Conservation (phyloP, 1,284 basidiomycete genomes). For the Trametes pubescens region DNA sequence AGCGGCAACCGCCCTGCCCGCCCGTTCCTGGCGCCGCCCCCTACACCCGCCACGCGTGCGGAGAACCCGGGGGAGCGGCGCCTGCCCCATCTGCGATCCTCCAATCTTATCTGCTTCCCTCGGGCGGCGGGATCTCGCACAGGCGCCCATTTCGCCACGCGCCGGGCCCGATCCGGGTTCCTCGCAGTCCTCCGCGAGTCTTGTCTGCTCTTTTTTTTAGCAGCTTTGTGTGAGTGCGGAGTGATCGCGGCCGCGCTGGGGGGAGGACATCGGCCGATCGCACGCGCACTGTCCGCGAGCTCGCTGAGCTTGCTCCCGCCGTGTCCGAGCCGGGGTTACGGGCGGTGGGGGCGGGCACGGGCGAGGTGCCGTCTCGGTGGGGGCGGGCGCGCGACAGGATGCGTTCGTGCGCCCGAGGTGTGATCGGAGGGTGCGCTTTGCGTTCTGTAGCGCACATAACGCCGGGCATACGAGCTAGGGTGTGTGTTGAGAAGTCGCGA, state of each 20-base stretch:
- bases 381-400: neutral
- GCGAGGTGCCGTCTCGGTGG: constrained; percentile 15
- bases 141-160: constrained; percentile 12
- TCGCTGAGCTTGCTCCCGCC: neutral
- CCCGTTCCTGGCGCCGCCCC: constrained; percentile 13
- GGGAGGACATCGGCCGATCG: constrained; percentile 8
- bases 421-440: constrained; percentile 1
- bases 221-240: neutral
- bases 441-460: neutral
- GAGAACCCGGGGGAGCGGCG: neutral
- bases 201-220: neutral
- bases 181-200: constrained; percentile 4
- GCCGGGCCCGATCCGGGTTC: constrained; percentile 17
- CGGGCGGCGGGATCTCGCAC: constrained; percentile 11
- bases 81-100: constrained; percentile 13
- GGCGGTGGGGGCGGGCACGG: neutral
- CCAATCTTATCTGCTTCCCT: neutral
- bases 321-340: constrained; percentile 7
- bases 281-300: neutral
- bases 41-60: neutral
- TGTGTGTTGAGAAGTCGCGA: neutral
- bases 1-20: constrained; percentile 7
- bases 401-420: neutral
- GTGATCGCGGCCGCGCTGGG: neutral
- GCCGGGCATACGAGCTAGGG: neutral